phyloP scores from a whole-genome alignment of 148 eudicot genomes.

The Fagopyrum tataricum region DNA sequence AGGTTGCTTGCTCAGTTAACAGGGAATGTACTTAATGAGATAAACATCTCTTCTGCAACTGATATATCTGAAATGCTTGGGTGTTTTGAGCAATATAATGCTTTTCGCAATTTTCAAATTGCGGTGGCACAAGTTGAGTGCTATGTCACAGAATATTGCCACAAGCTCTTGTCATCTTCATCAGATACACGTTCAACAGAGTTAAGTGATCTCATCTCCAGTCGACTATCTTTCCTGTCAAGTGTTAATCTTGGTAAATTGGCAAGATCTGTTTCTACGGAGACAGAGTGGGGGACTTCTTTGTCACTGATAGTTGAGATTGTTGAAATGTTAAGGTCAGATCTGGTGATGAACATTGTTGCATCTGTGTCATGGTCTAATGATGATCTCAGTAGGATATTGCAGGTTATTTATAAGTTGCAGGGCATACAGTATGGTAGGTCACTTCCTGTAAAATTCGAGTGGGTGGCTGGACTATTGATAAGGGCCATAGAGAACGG shows the following conservation, averaged over 20 bases:
- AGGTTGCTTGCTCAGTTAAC: slow-evolving; percentile 78
- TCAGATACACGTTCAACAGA: slow-evolving; percentile 31
- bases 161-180: slow-evolving; percentile 44
- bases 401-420: slow-evolving; percentile 41
- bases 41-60: slow-evolving; percentile 89
- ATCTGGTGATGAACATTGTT: slow-evolving; percentile 24
- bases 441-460: slow-evolving; percentile 57
- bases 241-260: slow-evolving; percentile 29
- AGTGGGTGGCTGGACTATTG: slow-evolving; percentile 83
- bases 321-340: slow-evolving; percentile 44
- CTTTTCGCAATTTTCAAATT: slow-evolving; percentile 60
- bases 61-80: slow-evolving; percentile 94
- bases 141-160: slow-evolving; percentile 65
- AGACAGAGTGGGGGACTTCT: slow-evolving; percentile 42
- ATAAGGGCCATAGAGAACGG: slow-evolving; percentile 89
- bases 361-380: slow-evolving; percentile 49
- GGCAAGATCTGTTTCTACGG: slow-evolving; percentile 29
- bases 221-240: slow-evolving; percentile 63
- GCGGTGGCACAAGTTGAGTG: slow-evolving; percentile 46
- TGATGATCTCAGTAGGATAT: slow-evolving; percentile 46
- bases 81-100: slow-evolving; percentile 94
- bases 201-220: slow-evolving; percentile 37
- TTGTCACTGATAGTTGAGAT: slow-evolving; percentile 49
- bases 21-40: slow-evolving; percentile 77
- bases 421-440: slow-evolving; percentile 37